A percentile compares a stretch with the other conserved stretches of the same genome.
These are phyloP conservation scores for Rugosomyces carneus DNA, from an alignment of 1,284 basidiomycete species.

Conservation along the genomic window DNA sequence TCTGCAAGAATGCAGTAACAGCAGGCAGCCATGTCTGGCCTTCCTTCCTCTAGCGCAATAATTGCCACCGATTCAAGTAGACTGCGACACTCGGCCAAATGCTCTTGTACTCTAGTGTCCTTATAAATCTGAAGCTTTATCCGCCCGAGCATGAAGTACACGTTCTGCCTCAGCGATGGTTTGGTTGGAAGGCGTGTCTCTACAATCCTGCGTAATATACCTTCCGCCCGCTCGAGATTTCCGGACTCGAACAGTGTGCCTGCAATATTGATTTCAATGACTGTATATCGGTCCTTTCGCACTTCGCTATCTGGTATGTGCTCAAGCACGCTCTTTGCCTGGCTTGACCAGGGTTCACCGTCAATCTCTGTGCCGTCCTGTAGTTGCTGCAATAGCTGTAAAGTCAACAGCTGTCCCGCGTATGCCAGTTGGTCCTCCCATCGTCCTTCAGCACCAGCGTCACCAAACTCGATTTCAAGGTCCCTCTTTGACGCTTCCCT, in stretches of 20 bases:
- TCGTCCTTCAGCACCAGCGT: background rate
- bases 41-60: background rate
- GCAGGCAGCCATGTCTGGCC: constrained; percentile 1
- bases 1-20: background rate
- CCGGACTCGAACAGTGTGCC: background rate
- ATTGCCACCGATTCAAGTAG: background rate
- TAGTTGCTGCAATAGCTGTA: background rate
- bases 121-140: background rate
- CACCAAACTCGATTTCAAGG: background rate
- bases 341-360: background rate
- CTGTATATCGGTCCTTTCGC: background rate
- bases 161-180: background rate
- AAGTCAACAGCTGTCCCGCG: background rate
- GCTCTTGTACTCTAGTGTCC: background rate
- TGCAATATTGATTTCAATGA: background rate
- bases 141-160: background rate
- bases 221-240: background rate
- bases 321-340: background rate
- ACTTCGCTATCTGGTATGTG: background rate
- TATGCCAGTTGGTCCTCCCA: constrained; percentile 1
- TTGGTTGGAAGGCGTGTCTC: background rate
- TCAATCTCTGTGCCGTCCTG: background rate
- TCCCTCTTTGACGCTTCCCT: background rate
- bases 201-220: background rate
- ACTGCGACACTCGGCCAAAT: background rate